A percentile compares a stretch with the other conserved stretches of the same genome.
phyloP scores from a whole-genome alignment of 169 alveolate genomes.

The Plasmodium berghei region DNA sequence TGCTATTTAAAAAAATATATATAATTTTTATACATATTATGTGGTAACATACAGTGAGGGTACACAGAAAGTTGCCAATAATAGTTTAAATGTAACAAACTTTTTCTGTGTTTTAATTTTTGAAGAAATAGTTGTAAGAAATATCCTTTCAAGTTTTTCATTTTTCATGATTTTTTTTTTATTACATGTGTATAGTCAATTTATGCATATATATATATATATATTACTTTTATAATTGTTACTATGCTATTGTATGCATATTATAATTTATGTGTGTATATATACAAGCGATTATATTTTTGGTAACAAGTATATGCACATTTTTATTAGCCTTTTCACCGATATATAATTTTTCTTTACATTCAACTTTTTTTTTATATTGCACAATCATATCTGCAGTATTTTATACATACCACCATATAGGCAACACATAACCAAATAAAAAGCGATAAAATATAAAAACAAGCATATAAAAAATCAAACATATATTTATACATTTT shows the following conservation, averaged over 20 bases:
- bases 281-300: too few species aligned
- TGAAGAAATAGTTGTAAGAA: slow-evolving; percentile 33
- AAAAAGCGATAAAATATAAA: too few species aligned
- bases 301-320: too few species aligned
- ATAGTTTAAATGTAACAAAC: slow-evolving; percentile 4
- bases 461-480: too few species aligned
- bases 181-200: background rate
- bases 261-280: too few species aligned
- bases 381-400: too few species aligned
- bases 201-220: background rate
- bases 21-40: background rate
- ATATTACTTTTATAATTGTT: background rate
- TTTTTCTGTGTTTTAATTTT: slow-evolving; percentile 2
- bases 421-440: too few species aligned
- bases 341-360: too few species aligned
- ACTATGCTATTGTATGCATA: too few species aligned
- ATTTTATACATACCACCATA: too few species aligned
- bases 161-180: background rate
- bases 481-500: background rate
- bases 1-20: background rate
- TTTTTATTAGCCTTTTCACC: too few species aligned
- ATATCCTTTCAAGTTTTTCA: background rate
- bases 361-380: too few species aligned
- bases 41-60: background rate
- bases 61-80: slow-evolving; percentile 15